Percentiles rank a stretch among this genome's conserved stretches.
Conservation (phyloP, 1,284 basidiomycete species). For the Rhodotorula sp. region DNA sequence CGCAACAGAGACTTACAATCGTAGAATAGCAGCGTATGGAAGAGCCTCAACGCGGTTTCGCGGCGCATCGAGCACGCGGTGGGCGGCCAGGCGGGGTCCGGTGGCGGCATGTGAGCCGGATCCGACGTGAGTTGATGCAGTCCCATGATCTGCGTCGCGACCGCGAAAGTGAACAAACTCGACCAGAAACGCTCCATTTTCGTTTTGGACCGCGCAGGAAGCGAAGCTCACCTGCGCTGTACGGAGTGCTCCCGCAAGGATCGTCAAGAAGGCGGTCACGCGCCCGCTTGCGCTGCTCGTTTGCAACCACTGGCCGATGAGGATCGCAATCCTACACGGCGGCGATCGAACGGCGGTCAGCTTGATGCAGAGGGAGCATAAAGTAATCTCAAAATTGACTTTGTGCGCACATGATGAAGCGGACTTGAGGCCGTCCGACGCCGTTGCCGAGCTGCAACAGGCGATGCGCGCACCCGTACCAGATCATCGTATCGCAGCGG, state of each 20-base stretch:
- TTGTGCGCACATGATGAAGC: slow-evolving; percentile 24
- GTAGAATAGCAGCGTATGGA: slow-evolving; percentile 18
- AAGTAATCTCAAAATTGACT: background rate
- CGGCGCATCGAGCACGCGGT: slow-evolving; percentile 23
- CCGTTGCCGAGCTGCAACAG: slow-evolving; percentile 31
- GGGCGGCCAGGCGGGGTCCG: slow-evolving; percentile 33
- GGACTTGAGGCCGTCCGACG: slow-evolving; percentile 19
- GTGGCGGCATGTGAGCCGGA: slow-evolving; percentile 33
- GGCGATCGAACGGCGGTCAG: too few relatives aligned
- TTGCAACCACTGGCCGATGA: slow-evolving; percentile 28
- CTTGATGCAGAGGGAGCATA: background rate
- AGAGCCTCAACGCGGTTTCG: slow-evolving; percentile 28
- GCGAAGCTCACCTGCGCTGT: slow-evolving; percentile 14
- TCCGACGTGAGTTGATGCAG: slow-evolving; percentile 30
- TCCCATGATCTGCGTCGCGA: slow-evolving; percentile 15
- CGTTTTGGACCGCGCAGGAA: background rate
- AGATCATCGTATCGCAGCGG: slow-evolving; percentile 14
- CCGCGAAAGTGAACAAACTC: background rate
- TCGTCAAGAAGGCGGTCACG: slow-evolving; percentile 22
- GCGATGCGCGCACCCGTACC: slow-evolving; percentile 30
- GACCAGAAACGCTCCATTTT: background rate
- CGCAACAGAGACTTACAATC: slow-evolving; percentile 6
- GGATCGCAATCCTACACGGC: slow-evolving; percentile 9
- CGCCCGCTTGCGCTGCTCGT: slow-evolving; percentile 14
- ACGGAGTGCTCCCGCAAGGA: slow-evolving; percentile 21